These are phyloP conservation scores for Macrolepiota albuminosa DNA, from an alignment of 768 basidiomycete species.

Conservation along the genomic window DNA sequence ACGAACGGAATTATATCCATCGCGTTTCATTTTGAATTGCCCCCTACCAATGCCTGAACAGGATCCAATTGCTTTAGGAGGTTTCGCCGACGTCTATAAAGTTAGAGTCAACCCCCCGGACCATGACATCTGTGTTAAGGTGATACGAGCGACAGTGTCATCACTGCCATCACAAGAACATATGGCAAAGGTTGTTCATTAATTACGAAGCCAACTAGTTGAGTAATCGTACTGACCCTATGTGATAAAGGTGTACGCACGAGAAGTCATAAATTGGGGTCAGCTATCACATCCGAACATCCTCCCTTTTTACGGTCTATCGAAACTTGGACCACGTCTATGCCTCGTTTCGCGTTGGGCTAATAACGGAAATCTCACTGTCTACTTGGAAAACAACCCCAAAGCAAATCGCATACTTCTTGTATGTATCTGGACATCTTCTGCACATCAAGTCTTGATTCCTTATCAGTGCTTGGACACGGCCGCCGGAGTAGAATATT, in stretches of 20 bases:
- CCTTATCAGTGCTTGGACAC: slow-evolving; percentile 17
- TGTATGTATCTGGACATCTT: slow-evolving; percentile 19
- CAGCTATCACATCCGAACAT: slow-evolving; percentile 27
- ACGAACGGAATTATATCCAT: slow-evolving; percentile 5
- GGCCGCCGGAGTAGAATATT: slow-evolving; percentile 22
- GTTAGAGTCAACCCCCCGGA: neutral
- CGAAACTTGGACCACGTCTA: slow-evolving; percentile 16
- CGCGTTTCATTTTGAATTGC: slow-evolving; percentile 1
- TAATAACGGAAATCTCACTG: slow-evolving; percentile 20
- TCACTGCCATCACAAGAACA: neutral
- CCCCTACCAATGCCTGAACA: neutral
- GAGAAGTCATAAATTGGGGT: slow-evolving; percentile 20
- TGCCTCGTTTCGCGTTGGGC: slow-evolving; percentile 29
- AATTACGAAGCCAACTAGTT: neutral
- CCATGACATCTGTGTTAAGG: slow-evolving; percentile 5
- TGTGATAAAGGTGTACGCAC: slow-evolving; percentile 10
- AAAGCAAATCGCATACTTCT: slow-evolving; percentile 21
- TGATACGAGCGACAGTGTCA: neutral
- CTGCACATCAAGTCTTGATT: no score
- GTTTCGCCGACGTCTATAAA: slow-evolving; percentile 9
- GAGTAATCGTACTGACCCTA: neutral
- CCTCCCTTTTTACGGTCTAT: slow-evolving; percentile 26
- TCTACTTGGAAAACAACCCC: slow-evolving; percentile 23
- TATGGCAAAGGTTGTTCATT: slow-evolving; percentile 5
- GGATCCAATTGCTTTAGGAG: neutral